Evolutionary conservation across 139 green algal genomes (phyloP), one percentile per base, ranked within the genome.

Genomic region (Zygnema circumcarinatum): DNA sequence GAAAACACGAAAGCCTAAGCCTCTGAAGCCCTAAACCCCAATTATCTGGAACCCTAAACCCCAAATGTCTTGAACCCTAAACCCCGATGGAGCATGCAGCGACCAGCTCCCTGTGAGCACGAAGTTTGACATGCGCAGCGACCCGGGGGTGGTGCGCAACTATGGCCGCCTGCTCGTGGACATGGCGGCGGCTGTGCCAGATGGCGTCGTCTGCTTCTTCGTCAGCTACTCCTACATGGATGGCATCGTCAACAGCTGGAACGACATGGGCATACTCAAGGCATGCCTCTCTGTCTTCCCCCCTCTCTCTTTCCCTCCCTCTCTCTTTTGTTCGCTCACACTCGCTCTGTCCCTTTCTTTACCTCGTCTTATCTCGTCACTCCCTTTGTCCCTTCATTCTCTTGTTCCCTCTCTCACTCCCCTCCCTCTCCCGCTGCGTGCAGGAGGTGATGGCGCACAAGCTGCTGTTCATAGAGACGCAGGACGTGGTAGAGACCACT

Each of bases 221-320:
- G 97, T 99, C 73, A 96, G 92, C 29, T 99, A 98, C 93, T 88
- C 92, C 33, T 99, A 99, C 94, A 99, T 99, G 97, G 96, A 99
- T 82, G 80, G 86, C 25, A 98, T 98, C 72, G 94, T 98, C 39
- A 92, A 79, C 38, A 94, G 93, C 68, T 99, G 97, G 97, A 93
- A 98, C 83, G 95, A 98, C 80, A 96, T 97, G 91, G 96, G 97
- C 62, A 92, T 99, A 32, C 92, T 99, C 53, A 85, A 91, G 81
- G 86, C 88, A 36, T 31, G 69, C 16, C 16, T 62, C 7, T 62
- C 47, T 62, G 47, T 62, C 7, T 62, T 62, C 47, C 47, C 16
- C 16, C 47, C 16, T 7, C 47, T 62, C 16, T 62, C 16, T 16
- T 62, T 62, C 7, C 47, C 47, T n/a, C n/a, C n/a, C n/a, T n/a